Evolutionary conservation across 805 yeast genomes (phyloP).

Genomic region (Kluyveromyces starmeri): DNA sequence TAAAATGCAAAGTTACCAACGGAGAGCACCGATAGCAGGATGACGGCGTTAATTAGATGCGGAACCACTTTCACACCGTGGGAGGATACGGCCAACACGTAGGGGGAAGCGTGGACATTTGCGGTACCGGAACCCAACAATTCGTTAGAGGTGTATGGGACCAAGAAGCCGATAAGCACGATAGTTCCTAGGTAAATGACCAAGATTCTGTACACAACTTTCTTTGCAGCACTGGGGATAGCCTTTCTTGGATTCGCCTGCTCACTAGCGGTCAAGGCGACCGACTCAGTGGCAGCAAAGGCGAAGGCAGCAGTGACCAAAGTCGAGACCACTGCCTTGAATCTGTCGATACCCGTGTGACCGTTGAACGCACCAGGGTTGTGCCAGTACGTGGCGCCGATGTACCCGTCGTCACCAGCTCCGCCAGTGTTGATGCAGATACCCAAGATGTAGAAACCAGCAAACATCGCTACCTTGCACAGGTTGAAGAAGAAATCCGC

Average conservation of each 20-base stretch:
- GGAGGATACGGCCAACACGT: slow-evolving; percentile 50
- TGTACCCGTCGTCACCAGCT: slow-evolving; percentile 35
- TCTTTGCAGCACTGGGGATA: slow-evolving; percentile 48
- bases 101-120: slow-evolving; percentile 54
- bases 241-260: slow-evolving; percentile 46
- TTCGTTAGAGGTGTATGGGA: slow-evolving; percentile 40
- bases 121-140: slow-evolving; percentile 35
- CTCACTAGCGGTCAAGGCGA: slow-evolving; percentile 52
- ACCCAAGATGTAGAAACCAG: slow-evolving; percentile 48
- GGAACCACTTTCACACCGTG: slow-evolving; percentile 62
- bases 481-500: slow-evolving; percentile 58
- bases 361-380: slow-evolving; percentile 45
- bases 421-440: slow-evolving; percentile 37
- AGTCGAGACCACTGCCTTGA: slow-evolving; percentile 46
- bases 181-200: slow-evolving; percentile 42
- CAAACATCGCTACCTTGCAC: slow-evolving; percentile 53
- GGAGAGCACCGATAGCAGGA: slow-evolving; percentile 60
- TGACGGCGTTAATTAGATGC: slow-evolving; percentile 64
- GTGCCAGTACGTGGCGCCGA: slow-evolving; percentile 44
- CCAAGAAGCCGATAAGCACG: slow-evolving; percentile 42
- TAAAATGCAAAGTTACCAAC: slow-evolving; percentile 72
- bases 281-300: slow-evolving; percentile 53
- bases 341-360: slow-evolving; percentile 32
- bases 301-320: slow-evolving; percentile 54
- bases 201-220: slow-evolving; percentile 46